Evolutionary conservation across 2,329 filamentous ascomycete genomes (phyloP), one percentile per base, ranked within the genome.

Genomic region (Aspergillus sp.): DNA sequence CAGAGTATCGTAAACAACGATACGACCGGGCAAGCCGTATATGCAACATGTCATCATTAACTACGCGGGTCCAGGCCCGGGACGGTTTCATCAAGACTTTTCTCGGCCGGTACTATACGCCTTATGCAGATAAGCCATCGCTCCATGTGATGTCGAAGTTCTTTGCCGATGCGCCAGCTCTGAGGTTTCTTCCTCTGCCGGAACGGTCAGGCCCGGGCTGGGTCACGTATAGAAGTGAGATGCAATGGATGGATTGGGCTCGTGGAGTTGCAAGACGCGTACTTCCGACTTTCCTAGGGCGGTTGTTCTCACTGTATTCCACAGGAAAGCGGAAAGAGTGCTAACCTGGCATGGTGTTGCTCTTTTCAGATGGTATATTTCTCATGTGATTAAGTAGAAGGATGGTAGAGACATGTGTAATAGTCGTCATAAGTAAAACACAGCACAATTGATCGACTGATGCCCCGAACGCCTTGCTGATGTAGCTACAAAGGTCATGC

Each of bases 101-200:
- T 2, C 45, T 63, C 31, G 55, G 57, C 5, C 57, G 63, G 9
- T 63, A 60, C 42, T 52, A 55, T 29, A 47, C 45, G n/a, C 62
- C 61, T 3, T 55, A 61, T 44, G 34, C 47, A 2, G 52, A 45
- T 5, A 46, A 58, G 23, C 9, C 56, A 11, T 50, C 56, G 10
- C 61, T 54, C 7, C 51, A 62, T 38, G 45, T 56, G 47, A 54
- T 54, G 21, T 58, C 61, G 1, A 54, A 54, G 32, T 21, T 54
- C 21, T 49, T 62, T n/a, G 60, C 60, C 1, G 56, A 57, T 44
- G 56, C 51, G 10, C 48, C 48, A n/a, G 17, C 41, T 9, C 21
- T 57, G 13, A 14, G 29, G 5, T 64, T 57, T 36, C 46, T 64
- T 16, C 53, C 60, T n/a, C 14, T 51, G 13, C 54, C 58, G 3